Evolutionary conservation across 2,329 filamentous ascomycete genomes (phyloP).

Genomic region (Periconia macrospinosa): DNA sequence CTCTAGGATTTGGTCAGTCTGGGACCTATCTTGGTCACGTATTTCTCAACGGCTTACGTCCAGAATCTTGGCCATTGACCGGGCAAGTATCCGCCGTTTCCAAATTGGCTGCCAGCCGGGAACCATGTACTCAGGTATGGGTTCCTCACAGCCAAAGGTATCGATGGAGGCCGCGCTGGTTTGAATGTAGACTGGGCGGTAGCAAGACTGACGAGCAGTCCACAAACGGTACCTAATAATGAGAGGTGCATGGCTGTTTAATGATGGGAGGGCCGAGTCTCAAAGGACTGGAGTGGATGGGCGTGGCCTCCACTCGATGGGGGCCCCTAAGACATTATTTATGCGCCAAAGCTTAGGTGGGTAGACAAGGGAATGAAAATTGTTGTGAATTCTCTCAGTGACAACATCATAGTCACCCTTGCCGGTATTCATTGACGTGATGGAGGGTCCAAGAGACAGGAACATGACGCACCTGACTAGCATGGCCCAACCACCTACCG

Average conservation of each 20-base stretch:
- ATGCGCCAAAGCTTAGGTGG: not conserved
- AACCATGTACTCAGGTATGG: conserved; percentile 76
- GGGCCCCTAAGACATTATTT: not conserved
- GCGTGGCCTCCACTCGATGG: not conserved
- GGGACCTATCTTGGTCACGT: conserved; percentile 12
- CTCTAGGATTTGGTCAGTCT: conserved; percentile 43
- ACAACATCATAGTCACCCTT: not conserved
- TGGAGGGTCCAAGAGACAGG: conserved; percentile 2
- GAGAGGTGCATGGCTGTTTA: conserved; percentile 22
- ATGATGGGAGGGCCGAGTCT: conserved; percentile 2
- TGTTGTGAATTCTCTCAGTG: not conserved
- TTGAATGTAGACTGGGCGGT: conserved; percentile 57
- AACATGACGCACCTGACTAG: conserved; percentile 12
- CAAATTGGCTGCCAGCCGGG: conserved; percentile 61
- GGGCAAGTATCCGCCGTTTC: conserved; percentile 67
- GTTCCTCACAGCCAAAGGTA: conserved; percentile 73
- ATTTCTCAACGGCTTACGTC: conserved; percentile 52
- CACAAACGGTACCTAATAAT: conserved; percentile 15
- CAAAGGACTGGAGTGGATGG: not conserved
- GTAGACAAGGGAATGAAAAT: not conserved
- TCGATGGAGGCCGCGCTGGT: conserved; percentile 66
- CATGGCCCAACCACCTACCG: conserved; percentile 8
- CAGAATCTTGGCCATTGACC: conserved; percentile 72
- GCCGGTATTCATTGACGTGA: not conserved
- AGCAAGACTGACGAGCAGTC: conserved; percentile 15